Evolutionary conservation across 306 rosid species (phyloP).

Genomic region (Clitoria ternatea): DNA sequence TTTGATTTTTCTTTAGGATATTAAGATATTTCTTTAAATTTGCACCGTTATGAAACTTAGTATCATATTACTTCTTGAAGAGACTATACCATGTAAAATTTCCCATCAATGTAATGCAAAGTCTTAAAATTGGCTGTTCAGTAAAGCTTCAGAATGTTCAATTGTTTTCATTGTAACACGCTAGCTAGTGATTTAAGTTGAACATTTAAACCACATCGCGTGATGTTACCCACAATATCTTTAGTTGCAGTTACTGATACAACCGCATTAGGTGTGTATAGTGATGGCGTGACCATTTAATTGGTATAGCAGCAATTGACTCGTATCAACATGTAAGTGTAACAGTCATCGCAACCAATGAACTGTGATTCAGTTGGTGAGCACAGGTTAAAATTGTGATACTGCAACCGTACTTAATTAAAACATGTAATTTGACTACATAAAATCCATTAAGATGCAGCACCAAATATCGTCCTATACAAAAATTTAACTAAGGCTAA

Average conservation of each 20-base stretch:
- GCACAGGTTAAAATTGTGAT: no score
- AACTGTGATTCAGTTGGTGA: no score
- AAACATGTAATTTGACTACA: background rate
- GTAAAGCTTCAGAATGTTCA: background rate
- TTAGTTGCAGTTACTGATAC: background rate
- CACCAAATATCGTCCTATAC: background rate
- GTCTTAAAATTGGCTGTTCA: background rate
- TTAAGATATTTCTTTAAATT: background rate
- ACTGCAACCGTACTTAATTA: background rate
- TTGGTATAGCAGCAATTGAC: background rate
- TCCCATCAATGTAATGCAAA: background rate
- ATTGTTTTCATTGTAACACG: background rate
- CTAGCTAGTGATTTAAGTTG: no score
- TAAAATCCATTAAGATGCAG: background rate
- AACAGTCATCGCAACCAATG: background rate
- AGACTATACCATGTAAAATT: background rate
- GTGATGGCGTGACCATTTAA: background rate
- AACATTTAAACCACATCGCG: no score
- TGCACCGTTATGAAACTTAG: background rate
- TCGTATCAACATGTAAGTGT: background rate
- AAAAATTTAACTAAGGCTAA: background rate
- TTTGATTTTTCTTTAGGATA: background rate
- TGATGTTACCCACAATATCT: no score
- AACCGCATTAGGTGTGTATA: background rate
- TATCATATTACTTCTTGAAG: background rate